Evolutionary conservation across 2,329 filamentous ascomycete genomes (phyloP).

Genomic region (Orbilia blumenaviensis): DNA sequence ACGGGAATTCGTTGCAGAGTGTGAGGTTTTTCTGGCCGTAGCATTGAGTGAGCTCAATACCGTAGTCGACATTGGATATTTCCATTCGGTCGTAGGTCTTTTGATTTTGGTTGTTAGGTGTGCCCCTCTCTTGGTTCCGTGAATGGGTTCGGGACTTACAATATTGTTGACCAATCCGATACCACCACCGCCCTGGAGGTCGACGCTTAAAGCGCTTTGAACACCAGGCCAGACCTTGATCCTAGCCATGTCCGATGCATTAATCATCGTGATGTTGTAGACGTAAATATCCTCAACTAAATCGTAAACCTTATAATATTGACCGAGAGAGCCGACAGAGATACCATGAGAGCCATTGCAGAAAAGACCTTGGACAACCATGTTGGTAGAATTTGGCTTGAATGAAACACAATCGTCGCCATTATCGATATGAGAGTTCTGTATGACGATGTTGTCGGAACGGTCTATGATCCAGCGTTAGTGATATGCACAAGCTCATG

Average conservation of each 20-base stretch:
- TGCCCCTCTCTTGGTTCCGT: not conserved
- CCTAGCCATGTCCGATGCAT: constrained; percentile 70
- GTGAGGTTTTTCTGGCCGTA: constrained; percentile 68
- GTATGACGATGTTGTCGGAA: constrained; percentile 71
- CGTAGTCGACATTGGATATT: constrained; percentile 71
- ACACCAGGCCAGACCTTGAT: constrained; percentile 78
- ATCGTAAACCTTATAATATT: constrained; percentile 72
- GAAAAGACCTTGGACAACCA: constrained; percentile 72
- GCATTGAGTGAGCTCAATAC: constrained; percentile 71
- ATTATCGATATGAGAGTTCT: constrained; percentile 72
- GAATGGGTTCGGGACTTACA: not conserved
- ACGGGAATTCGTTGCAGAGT: constrained; percentile 62
- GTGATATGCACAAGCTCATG: no score
- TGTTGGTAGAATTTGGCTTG: constrained; percentile 76
- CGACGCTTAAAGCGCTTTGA: constrained; percentile 67
- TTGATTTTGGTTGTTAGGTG: not conserved
- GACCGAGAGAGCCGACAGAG: constrained; percentile 75
- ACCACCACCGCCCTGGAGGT: constrained; percentile 74
- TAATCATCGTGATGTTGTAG: constrained; percentile 69
- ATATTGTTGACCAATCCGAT: constrained; percentile 71
- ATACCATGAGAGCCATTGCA: constrained; percentile 78
- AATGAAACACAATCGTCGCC: constrained; percentile 78
- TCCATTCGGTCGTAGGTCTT: constrained; percentile 71
- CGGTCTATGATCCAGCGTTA: constrained; percentile 61
- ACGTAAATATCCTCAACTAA: constrained; percentile 76